Conservation (phyloP, 192 early-diverging fungal genomes). For the Coemansia sp. region DNA sequence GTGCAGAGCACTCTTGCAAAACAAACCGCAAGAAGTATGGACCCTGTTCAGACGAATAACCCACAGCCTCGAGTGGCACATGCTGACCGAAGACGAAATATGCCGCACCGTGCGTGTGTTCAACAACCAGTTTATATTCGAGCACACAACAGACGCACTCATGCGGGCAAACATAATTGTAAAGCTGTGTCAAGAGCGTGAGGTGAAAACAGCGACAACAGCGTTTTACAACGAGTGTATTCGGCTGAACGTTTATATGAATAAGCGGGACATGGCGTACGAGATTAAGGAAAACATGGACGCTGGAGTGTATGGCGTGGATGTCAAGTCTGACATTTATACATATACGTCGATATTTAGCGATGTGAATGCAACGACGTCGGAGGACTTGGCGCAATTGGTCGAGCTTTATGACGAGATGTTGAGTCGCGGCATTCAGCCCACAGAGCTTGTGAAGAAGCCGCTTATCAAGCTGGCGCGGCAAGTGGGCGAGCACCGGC, state of each 20-base stretch:
- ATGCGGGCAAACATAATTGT: constrained; percentile 14
- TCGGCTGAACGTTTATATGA: constrained; percentile 25
- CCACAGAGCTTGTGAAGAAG: constrained; percentile 32
- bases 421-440: constrained; percentile 19
- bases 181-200: constrained; percentile 11
- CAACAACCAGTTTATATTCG: constrained; percentile 41
- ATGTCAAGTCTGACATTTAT: constrained; percentile 17
- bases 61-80: constrained; percentile 24
- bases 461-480: constrained; percentile 28
- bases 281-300: constrained; percentile 37
- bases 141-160: constrained; percentile 19
- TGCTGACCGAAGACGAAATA: constrained; percentile 36
- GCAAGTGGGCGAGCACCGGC: constrained; percentile 12
- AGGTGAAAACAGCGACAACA: constrained; percentile 7
- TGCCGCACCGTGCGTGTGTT: constrained; percentile 28
- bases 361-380: constrained; percentile 13
- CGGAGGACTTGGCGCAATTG: constrained; percentile 24
- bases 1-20: constrained; percentile 19
- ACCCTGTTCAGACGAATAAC: constrained; percentile 25
- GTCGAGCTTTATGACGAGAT: constrained; percentile 46
- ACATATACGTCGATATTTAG: constrained; percentile 47
- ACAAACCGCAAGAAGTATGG: constrained; percentile 35
- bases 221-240: constrained; percentile 44
- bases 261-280: constrained; percentile 20
- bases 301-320: constrained; percentile 16